Percentiles rank a stretch among this genome's conserved stretches.
These are phyloP conservation scores for Aspergillus sp. DNA, from an alignment of 2,329 filamentous ascomycete genomes.

Conservation along the genomic window DNA sequence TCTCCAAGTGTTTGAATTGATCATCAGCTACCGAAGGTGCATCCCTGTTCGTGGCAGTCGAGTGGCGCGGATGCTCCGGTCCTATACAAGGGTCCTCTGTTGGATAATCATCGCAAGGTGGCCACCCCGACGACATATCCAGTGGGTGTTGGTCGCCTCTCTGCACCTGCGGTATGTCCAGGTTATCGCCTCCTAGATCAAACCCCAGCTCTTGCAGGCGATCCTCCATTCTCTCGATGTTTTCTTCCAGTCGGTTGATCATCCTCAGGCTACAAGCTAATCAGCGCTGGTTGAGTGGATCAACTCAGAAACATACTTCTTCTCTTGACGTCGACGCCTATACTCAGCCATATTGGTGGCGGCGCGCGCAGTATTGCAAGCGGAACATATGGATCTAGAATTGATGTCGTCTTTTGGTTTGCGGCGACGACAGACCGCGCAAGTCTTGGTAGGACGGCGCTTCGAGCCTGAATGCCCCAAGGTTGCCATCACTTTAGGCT, in stretches of 20 bases:
- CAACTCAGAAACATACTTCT: background rate
- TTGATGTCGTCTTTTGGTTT: background rate
- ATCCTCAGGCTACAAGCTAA: slow-evolving; percentile 4
- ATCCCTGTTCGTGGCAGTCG: no score
- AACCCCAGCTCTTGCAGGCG: slow-evolving; percentile 13
- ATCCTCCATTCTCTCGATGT: slow-evolving; percentile 15
- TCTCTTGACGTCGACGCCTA: background rate
- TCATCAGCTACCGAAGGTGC: no score
- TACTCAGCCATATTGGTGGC: background rate
- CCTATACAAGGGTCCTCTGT: no score
- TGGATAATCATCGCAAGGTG: no score
- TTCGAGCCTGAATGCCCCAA: no score
- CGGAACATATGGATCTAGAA: background rate
- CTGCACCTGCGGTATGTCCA: background rate
- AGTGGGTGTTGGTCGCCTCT: background rate
- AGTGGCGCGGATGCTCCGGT: no score
- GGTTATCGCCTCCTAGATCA: background rate
- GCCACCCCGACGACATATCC: background rate
- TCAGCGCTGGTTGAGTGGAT: background rate
- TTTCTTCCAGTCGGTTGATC: slow-evolving; percentile 17
- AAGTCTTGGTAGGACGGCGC: background rate
- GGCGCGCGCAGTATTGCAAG: background rate
- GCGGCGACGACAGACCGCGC: background rate
- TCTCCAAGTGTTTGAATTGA: no score
- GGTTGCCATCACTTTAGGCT: no score